Conservation (phyloP, 2,329 filamentous ascomycete genomes). For the Clonostachys solani region DNA sequence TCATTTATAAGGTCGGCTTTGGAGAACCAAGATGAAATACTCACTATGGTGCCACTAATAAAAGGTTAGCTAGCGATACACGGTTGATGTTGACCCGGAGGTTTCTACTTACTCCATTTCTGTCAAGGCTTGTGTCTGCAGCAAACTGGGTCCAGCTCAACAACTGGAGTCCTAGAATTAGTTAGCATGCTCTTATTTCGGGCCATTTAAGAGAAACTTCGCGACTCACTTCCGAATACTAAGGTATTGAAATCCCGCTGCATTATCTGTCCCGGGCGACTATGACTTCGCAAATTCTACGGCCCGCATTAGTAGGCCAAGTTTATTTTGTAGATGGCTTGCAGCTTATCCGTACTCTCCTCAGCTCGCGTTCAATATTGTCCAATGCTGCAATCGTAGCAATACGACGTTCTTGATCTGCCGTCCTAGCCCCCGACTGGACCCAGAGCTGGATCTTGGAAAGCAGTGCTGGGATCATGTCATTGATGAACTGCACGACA, state of each 20-base stretch:
- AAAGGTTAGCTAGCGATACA: neutral
- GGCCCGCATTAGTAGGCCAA: neutral
- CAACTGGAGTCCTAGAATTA: neutral
- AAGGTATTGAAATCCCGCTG: neutral
- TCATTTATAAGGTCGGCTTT: neutral
- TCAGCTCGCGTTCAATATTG: constrained; percentile 20
- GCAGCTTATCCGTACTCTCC: constrained; percentile 16
- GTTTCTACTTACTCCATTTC: neutral
- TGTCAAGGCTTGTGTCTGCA: neutral
- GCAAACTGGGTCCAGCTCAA: neutral
- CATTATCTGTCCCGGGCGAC: neutral
- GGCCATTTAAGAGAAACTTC: neutral
- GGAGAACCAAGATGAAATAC: neutral
- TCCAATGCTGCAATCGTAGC: constrained; percentile 14
- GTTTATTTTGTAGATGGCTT: neutral
- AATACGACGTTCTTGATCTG: constrained; percentile 3
- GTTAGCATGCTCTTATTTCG: neutral
- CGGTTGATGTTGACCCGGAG: neutral
- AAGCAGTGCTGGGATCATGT: constrained; percentile 34
- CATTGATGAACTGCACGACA: constrained; percentile 27
- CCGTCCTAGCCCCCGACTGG: constrained; percentile 30
- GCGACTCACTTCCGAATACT: neutral
- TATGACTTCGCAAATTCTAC: neutral
- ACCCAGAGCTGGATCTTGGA: constrained; percentile 37
- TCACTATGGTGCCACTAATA: constrained; percentile 19